These are phyloP conservation scores for Mesembryanthemum crystallinum DNA, from an alignment of 148 eudicot species.

Conservation along the genomic window DNA sequence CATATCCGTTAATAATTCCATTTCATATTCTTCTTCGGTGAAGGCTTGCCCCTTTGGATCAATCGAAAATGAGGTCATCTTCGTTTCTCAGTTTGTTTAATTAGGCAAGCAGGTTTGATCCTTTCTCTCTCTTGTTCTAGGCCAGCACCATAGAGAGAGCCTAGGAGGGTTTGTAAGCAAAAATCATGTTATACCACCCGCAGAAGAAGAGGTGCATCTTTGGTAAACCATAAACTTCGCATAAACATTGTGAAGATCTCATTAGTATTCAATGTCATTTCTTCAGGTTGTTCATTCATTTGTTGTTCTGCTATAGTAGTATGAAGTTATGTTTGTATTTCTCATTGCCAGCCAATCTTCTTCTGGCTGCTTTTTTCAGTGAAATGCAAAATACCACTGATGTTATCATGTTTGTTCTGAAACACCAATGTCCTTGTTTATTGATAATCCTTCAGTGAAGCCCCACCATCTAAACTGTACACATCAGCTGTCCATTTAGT, in stretches of 20 bases:
- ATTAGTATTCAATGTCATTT: neutral
- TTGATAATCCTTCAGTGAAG: constrained; percentile 2
- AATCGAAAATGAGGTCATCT: neutral
- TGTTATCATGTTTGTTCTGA: too few species aligned
- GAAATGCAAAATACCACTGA: neutral
- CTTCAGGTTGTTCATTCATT: neutral
- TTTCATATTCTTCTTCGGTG: constrained; percentile 10
- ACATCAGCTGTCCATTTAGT: neutral
- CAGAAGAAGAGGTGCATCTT: neutral
- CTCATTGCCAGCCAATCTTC: too few species aligned
- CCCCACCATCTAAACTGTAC: neutral
- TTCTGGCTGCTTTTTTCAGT: neutral
- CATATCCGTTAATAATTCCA: neutral
- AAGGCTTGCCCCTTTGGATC: constrained; percentile 8
- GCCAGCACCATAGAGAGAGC: neutral
- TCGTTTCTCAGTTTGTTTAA: neutral
- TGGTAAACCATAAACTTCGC: neutral
- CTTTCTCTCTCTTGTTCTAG: neutral
- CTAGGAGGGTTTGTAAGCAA: neutral
- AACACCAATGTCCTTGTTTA: too few species aligned
- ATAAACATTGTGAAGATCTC: too few species aligned
- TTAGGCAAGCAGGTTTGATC: neutral
- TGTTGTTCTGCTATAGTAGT: neutral
- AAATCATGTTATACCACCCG: neutral
- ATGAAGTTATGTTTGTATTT: neutral